These are phyloP conservation scores for Cylindrotheca fusiformis DNA, from an alignment of 108 stramenopile genomes.

Conservation along the genomic window DNA sequence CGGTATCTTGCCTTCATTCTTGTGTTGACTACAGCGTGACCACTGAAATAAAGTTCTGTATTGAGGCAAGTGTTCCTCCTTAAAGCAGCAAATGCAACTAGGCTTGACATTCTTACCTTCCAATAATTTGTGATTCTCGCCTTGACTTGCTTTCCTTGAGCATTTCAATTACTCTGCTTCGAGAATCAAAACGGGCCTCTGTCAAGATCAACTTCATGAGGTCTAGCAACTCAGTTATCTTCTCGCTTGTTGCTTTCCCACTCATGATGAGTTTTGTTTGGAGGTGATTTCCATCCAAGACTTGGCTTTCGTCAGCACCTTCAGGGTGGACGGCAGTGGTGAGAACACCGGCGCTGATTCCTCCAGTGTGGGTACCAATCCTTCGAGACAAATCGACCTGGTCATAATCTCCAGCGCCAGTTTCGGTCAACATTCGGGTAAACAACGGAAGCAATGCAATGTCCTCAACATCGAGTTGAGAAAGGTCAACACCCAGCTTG, in stretches of 20 bases:
- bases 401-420: conserved; percentile 88
- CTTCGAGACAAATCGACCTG: conserved; percentile 75
- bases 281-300: conserved; percentile 66
- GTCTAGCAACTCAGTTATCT: conserved; percentile 80
- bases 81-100: too few species aligned
- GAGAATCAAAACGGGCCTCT: conserved; percentile 84
- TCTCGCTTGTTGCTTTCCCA: conserved; percentile 89
- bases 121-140: conserved; percentile 68
- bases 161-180: conserved; percentile 90
- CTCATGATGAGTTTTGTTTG: conserved; percentile 71
- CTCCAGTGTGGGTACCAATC: conserved; percentile 90
- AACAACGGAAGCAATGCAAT: conserved; percentile 87
- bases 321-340: conserved; percentile 67
- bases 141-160: conserved; percentile 81
- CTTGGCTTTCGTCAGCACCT: conserved; percentile 42
- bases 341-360: conserved; percentile 61
- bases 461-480: conserved; percentile 78
- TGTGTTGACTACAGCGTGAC: conserved; percentile 82
- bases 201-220: conserved; percentile 86
- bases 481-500: conserved; percentile 74
- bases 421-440: conserved; percentile 86
- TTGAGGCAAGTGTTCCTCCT: too few species aligned
- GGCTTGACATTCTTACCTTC: conserved; percentile 29
- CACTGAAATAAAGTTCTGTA: conserved; percentile 38
- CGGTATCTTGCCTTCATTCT: conserved; percentile 80